phyloP scores from a whole-genome alignment of 2,329 filamentous ascomycete species.

The Fusarium tanahbumbuense region DNA sequence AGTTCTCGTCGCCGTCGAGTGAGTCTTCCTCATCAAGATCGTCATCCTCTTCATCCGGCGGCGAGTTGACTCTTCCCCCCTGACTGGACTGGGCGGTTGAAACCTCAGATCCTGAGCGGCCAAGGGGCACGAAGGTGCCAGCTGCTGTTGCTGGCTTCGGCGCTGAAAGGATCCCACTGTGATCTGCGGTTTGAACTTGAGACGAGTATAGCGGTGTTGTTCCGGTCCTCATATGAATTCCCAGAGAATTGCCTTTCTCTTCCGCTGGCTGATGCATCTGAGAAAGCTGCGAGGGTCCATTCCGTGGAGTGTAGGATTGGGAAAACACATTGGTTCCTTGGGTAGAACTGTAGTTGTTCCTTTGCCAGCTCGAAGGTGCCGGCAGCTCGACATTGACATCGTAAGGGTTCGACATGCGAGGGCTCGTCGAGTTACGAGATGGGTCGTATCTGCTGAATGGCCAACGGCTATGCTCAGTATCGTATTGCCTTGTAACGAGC shows the following conservation, averaged over 20 bases:
- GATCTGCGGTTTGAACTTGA: slow-evolving; percentile 6
- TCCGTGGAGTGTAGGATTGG: slow-evolving; percentile 58
- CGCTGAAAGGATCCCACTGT: slow-evolving; percentile 13
- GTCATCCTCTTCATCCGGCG: slow-evolving; percentile 65
- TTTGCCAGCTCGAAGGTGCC: slow-evolving; percentile 68
- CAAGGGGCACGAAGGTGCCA: slow-evolving; percentile 37
- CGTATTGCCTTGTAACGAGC: slow-evolving; percentile 67
- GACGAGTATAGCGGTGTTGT: slow-evolving; percentile 15
- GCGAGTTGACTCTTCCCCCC: slow-evolving; percentile 51
- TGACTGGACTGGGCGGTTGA: slow-evolving; percentile 50
- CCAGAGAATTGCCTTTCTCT: slow-evolving; percentile 61
- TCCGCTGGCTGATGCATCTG: slow-evolving; percentile 49
- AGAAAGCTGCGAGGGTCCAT: slow-evolving; percentile 41
- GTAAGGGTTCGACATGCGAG: slow-evolving; percentile 70
- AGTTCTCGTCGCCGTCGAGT: slow-evolving; percentile 56
- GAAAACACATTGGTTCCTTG: slow-evolving; percentile 59
- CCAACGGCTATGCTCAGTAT: slow-evolving; percentile 67
- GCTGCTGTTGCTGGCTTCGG: slow-evolving; percentile 7
- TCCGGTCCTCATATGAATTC: slow-evolving; percentile 73
- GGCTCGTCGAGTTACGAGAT: slow-evolving; percentile 57
- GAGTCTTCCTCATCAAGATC: slow-evolving; percentile 68
- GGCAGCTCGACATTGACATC: slow-evolving; percentile 59
- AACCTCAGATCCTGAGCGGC: slow-evolving; percentile 51
- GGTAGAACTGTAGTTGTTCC: slow-evolving; percentile 64
- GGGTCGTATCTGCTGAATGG: slow-evolving; percentile 64